These are phyloP conservation scores for Forsythia suspensa DNA, from an alignment of 257 asterid species.

Conservation along the genomic window DNA sequence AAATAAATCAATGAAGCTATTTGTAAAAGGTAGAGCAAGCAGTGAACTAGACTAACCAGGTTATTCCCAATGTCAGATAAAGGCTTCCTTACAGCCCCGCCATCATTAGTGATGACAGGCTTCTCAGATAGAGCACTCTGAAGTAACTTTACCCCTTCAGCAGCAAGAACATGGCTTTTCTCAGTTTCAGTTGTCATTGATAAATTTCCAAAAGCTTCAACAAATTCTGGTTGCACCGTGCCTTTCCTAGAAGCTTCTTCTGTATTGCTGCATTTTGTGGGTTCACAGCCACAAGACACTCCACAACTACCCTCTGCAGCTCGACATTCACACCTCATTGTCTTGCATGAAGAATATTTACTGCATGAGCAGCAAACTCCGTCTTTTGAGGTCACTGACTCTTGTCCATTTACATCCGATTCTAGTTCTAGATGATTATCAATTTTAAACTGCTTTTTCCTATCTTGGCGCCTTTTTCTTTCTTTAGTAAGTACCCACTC, in stretches of 20 bases:
- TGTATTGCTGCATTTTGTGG: conserved; percentile 63
- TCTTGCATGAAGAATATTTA: conserved; percentile 67
- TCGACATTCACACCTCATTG: conserved; percentile 79
- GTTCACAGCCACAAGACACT: conserved; percentile 55
- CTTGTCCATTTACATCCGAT: conserved; percentile 21
- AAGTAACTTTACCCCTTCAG: conserved; percentile 86
- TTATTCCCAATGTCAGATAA: conserved; percentile 89
- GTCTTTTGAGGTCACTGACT: neutral
- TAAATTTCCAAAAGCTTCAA: conserved; percentile 26
- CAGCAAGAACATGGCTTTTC: conserved; percentile 49
- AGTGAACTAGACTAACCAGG: conserved; percentile 41
- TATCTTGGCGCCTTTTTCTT: conserved; percentile 37
- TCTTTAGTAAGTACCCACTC: conserved; percentile 45
- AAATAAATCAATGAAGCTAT: neutral
- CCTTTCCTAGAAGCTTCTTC: conserved; percentile 24
- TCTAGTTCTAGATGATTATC: conserved; percentile 28
- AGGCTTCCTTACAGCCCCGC: conserved; percentile 56
- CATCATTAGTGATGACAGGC: conserved; percentile 41
- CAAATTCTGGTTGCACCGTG: conserved; percentile 22
- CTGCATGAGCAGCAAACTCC: conserved; percentile 76
- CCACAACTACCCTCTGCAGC: conserved; percentile 56
- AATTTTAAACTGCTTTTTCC: conserved; percentile 35
- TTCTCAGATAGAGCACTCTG: conserved; percentile 77
- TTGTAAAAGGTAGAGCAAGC: neutral
- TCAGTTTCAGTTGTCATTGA: conserved; percentile 41